Base-by-base conservation (phyloP, 495 filamentous ascomycete genomes). In the Tuber borchii region DNA sequence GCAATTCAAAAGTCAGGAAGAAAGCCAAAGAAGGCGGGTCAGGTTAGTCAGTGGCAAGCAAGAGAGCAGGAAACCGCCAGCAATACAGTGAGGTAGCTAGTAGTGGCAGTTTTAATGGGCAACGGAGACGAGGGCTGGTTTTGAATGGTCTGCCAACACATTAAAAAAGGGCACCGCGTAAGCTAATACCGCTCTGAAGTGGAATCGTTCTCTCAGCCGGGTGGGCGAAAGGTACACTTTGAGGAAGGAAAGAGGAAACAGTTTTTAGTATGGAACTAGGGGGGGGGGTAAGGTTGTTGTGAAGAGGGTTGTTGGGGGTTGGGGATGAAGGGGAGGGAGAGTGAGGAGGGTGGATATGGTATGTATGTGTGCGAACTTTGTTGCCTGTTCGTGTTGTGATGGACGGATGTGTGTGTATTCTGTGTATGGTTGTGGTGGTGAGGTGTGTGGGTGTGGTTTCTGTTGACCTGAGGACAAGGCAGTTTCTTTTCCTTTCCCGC, bases 111-210 rank as follows among this genome's bases (percentile, higher is more conserved):
- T 26, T 26, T 31, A 31, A 61, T 9, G 14, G 8, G 56, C n/a
- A 61, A 26, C n/a, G n/a, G 56, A 70, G 78, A 71, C 56, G 78
- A 75, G 76, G 56, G 76, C 78, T 71, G 78, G 78, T 79, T 79
- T 79, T 79, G 75, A 79, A 79, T 73, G 75, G 76, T 71, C 69
- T 79, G 78, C 78, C 78, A 79, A 44, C 78, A 79, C 77, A 79
- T 79, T 76, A 72, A 72, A 79, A 40, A 79, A 40, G 26, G 45
- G 44, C 78, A 72, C 78, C 70, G 76, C 76, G 78, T 79, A 79
- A 79, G 78, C 76, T 79, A 79, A 68, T 79, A 56, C 76, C 69
- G 20, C 48, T 78, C 77, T 74, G 72, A 56, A 72, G 73, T 75
- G 69, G 37, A 45, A 46, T 26, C 46, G 45, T 71, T 68, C 70